A percentile compares a stretch with the other conserved stretches of the same genome.
Conservation (phyloP, 139 green algal genomes). For the Penium margaritaceum region DNA sequence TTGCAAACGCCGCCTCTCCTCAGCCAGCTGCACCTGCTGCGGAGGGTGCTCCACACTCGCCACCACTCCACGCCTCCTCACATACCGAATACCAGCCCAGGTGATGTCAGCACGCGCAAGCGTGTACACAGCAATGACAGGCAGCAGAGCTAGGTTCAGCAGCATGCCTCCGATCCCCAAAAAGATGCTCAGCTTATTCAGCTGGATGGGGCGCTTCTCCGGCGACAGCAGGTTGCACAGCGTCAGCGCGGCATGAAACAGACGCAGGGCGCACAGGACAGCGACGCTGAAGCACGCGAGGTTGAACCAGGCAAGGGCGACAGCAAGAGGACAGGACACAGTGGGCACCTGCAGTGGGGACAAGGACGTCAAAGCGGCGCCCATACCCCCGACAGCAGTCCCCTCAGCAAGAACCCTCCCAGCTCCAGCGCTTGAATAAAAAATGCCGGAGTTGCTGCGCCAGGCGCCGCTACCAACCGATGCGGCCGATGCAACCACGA, state of each 20-base stretch:
- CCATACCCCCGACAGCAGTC: not conserved
- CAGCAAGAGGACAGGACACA: not conserved
- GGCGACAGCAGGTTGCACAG: constrained; percentile 32
- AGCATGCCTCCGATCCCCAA: constrained; percentile 12
- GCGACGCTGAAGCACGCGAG: not conserved
- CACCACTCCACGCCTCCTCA: constrained; percentile 4
- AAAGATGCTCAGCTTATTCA: constrained; percentile 4
- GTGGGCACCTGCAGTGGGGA: too few relatives aligned
- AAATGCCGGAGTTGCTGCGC: not conserved
- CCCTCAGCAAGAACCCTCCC: not conserved
- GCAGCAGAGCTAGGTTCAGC: constrained; percentile 15
- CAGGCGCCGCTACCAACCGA: too few relatives aligned
- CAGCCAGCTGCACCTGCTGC: too few relatives aligned
- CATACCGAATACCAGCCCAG: constrained; percentile 26
- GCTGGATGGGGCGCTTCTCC: constrained; percentile 2
- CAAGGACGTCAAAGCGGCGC: too few relatives aligned
- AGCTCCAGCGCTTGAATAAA: too few relatives aligned
- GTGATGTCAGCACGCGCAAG: constrained; percentile 22
- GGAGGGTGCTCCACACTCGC: constrained; percentile 12
- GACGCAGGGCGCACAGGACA: not conserved
- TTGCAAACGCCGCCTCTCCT: too few relatives aligned
- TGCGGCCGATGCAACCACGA: not conserved
- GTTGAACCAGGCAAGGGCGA: not conserved
- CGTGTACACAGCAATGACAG: constrained; percentile 27
- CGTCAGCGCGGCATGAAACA: constrained; percentile 16